phyloP scores from a whole-genome alignment of 2,329 filamentous ascomycete genomes.

The Phialophora tarda region DNA sequence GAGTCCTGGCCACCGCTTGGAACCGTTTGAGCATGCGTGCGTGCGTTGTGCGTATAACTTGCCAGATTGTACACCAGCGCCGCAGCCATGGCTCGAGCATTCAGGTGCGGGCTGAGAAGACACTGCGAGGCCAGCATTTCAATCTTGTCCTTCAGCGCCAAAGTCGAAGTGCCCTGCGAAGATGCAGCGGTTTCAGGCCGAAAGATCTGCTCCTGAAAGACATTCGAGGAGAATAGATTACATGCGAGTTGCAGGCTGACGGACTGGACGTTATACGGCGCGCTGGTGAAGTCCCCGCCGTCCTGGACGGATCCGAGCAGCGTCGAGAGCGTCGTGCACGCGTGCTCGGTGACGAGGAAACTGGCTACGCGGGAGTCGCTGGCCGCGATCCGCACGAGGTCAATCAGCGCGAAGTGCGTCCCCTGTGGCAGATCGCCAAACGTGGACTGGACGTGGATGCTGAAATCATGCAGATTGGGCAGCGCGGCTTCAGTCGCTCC shows the following conservation, averaged over 20 bases:
- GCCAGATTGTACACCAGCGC: slow-evolving; percentile 84
- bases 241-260: slow-evolving; percentile 82
- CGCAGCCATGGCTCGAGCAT: slow-evolving; percentile 78
- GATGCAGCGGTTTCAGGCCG: slow-evolving; percentile 1
- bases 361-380: slow-evolving; percentile 78
- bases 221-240: slow-evolving; percentile 78
- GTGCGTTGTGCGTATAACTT: slow-evolving; percentile 69
- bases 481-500: slow-evolving; percentile 68
- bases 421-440: slow-evolving; percentile 65
- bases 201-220: slow-evolving; percentile 71
- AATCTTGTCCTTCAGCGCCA: slow-evolving; percentile 66
- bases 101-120: slow-evolving; percentile 77
- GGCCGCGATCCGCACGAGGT: slow-evolving; percentile 79
- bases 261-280: slow-evolving; percentile 81
- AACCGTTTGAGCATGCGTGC: slow-evolving; percentile 63
- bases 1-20: slow-evolving; percentile 27
- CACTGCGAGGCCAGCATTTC: slow-evolving; percentile 75
- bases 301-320: slow-evolving; percentile 58
- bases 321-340: slow-evolving; percentile 66
- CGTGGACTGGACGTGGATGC: slow-evolving; percentile 63
- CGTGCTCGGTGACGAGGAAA: slow-evolving; percentile 78
- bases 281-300: slow-evolving; percentile 57
- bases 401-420: slow-evolving; percentile 78
- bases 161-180: background rate
- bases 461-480: slow-evolving; percentile 71